A percentile compares a stretch with the other conserved stretches of the same genome.
Evolutionary conservation across 345 rosid species (phyloP).

Genomic region (Lepidium africanum): DNA sequence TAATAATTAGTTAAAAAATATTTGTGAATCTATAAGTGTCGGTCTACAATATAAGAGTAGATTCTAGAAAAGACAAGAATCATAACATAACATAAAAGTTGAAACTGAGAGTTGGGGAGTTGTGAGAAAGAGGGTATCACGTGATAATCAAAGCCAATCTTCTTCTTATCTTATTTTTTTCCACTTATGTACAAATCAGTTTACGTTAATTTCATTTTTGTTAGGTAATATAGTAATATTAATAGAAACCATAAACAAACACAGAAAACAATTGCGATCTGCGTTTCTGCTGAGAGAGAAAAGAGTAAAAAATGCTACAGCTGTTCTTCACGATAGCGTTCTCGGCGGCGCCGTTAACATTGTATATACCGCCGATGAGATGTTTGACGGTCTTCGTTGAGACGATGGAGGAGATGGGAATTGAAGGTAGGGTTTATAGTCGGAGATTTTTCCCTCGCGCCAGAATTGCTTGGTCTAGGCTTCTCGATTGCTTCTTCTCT

Average conservation of each 20-base stretch:
- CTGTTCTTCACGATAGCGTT: conserved; percentile 77
- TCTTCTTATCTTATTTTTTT: background rate
- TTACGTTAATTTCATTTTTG: background rate
- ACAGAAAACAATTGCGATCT: background rate
- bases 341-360: conserved; percentile 81
- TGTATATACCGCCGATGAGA: conserved; percentile 79
- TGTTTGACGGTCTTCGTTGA: conserved; percentile 68
- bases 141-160: conserved; percentile 19
- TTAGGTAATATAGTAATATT: background rate
- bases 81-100: background rate
- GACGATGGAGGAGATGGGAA: conserved; percentile 55
- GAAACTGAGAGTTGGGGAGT: background rate
- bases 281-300: background rate
- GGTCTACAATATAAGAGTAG: background rate
- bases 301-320: conserved; percentile 40
- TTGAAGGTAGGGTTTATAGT: conserved; percentile 53
- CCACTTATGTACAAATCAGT: background rate
- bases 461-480: conserved; percentile 59
- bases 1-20: background rate
- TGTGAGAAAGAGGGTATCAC: conserved; percentile 1
- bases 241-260: background rate
- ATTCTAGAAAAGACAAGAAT: too few relatives aligned
- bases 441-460: conserved; percentile 57
- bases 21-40: background rate
- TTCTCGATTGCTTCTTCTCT: conserved; percentile 61